Base-by-base conservation (phyloP, 352 stramenopile genomes). In the Saprolegnia diclina region DNA sequence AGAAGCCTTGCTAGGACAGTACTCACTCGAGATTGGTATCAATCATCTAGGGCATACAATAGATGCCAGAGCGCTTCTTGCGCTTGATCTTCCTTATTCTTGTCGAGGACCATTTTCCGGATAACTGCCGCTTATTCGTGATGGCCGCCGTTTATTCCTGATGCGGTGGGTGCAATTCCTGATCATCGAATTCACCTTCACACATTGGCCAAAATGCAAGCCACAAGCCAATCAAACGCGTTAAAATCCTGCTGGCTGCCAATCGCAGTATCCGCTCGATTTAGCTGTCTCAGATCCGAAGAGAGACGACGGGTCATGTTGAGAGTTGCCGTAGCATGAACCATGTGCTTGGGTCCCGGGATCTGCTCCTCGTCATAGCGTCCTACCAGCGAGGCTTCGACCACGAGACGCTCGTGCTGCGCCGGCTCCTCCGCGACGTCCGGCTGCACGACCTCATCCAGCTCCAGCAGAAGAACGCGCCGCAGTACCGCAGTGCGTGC, bases 401-500 rank as follows among this genome's bases (percentile, higher is more conserved):
- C 35, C 24, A 59, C 13, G 52, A 59, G 35, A 59, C 35, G 24
- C 24, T 59, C 11, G 24, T 42, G 52, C 52, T 59, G 13, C 52
- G 52, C 35, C 13, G 52, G 11, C n/a, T 59, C 13, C 52, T 59
- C 11, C 52, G 52, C 13, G 24, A 35, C 19, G 35, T 59, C 24
- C 24, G 35, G n/a, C 52, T 59, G 13, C 35, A 42, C 35, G 52
- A 59, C 24, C 52, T 59, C 24, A 35, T 59, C 16, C 52, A 24
- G 35, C 13, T 59, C 11, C 52, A 42, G 35, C 52, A 59, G 52
- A 59, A 59, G 35, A 35, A 59, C 52, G 16, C n/a, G 13, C 52
- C 52, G 16, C 13, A 16, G 35, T 59, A 59, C 35, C 24, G 16
- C 3, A n/a, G 19, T 7, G 16, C 11, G 3, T 59, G 52, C 52